Evolutionary conservation across 495 filamentous ascomycete species (phyloP), one percentile per base, ranked within the genome.

Genomic region (Xylaria nigripes): DNA sequence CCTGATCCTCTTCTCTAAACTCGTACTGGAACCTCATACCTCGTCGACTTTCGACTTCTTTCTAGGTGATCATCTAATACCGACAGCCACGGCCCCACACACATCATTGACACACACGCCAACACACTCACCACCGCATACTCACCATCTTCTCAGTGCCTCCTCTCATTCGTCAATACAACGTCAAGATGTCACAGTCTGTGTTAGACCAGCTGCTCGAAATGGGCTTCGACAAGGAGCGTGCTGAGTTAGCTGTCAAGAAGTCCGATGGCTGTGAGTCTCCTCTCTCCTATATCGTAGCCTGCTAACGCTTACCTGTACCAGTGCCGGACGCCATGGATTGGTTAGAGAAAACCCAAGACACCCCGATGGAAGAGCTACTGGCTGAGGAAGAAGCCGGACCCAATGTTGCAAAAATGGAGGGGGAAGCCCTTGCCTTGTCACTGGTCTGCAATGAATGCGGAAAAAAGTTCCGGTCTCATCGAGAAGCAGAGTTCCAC

Each of bases 141-240:
- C 51, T 56, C 48, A 29, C 56, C 54, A 55, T 19, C 50, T 41
- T 50, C 47, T 49, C 48, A 60, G 43, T 55, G 51, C 46, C 40
- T 49, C 21, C n/a, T 23, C 41, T 29, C 59, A 57, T 58, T 54
- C 55, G 51, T 40, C 48, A 57, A 55, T 54, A 57, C 46, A 58
- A 19, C 43, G 21, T 12, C 54, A 79, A 60, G 58, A 90, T 87
- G 85, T 77, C 77, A 15, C 70, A 73, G 25, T 79, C 85, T 34
- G 87, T 94, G 63, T 75, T 95, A 16, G 81, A 92, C 12, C 76
- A 84, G 61, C 85, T 98, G 65, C 65, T 94, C 60, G 90, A 94
- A 50, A 96, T 97, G 91, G 93, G 93, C 62, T 98, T 98, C 59
- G 89, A 95, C 55, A 77, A 81, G 62, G 81, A 86, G 57, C 78